Base-by-base conservation (phyloP, 202 grass and related monocot species). In the Schoenoplectus triqueter region DNA sequence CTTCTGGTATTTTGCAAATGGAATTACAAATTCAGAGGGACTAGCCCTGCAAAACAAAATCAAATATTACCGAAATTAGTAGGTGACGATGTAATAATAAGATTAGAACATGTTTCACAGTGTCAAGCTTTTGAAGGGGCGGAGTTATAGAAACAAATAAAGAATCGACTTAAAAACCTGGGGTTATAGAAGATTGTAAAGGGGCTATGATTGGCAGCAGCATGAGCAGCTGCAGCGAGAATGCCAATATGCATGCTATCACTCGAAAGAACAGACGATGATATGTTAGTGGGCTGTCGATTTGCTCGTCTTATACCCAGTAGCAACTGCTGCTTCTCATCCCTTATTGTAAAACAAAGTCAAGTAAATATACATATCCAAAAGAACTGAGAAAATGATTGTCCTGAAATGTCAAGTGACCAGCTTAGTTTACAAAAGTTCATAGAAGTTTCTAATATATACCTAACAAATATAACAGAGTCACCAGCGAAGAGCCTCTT, bases 221-320 rank as follows among this genome's bases (percentile, higher is more conserved):
- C 96, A 90, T 99, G 96, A 54, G 96, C 96, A 5, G 96, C 96
- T 54, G 96, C 96, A 49, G 96, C 96, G 31, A 99, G 93, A 73
- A 99, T 92, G 49, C 96, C 96, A 71, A 99, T 99, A 86, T 99
- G 96, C 96, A 99, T 99, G 81, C 96, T 99, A 86, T 99, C 93
- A 2, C 93, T 99, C 83, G 96, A 94, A 31, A 99, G 90, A 46
- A 99, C 96, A 6, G 96, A 99, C 71, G 96, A 99, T n/a, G 91
- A 91, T 90, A 94, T 94, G 81, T 96, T 96, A 22, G 92, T 94
- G 2, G 93, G 91, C 76, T 99, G 96, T 62, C 96, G 82, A 86
- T 83, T 99, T 64, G 96, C 93, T 22, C 92, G 87, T 80, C 92
- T 96, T 72, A 94, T 92, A 88, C 96, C 96, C 15, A 99, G 82